Percentiles rank a stretch among this genome's conserved stretches.
phyloP scores from a whole-genome alignment of 176 grass and related monocot species.

The Eragrostis curvula region DNA sequence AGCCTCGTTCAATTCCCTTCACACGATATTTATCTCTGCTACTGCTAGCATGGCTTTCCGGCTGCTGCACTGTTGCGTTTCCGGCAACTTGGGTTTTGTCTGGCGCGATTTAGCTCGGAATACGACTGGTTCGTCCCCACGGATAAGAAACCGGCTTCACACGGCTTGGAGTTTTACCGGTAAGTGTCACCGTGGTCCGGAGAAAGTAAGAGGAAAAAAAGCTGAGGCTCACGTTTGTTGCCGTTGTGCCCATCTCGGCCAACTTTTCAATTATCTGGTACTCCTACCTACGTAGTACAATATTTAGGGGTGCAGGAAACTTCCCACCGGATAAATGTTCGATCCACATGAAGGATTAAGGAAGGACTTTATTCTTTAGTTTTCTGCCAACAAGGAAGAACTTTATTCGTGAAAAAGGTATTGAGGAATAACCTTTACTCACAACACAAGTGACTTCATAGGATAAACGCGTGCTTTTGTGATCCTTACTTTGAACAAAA shows the following conservation, averaged over 20 bases:
- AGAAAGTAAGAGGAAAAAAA: background rate
- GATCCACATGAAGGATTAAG: background rate
- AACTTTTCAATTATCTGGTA: background rate
- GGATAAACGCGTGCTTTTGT: background rate
- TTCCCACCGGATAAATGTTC: background rate
- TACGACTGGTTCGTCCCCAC: background rate
- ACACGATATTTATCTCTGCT: background rate
- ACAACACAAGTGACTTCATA: background rate
- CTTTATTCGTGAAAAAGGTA: background rate
- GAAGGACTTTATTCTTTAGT: background rate
- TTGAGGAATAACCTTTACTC: background rate
- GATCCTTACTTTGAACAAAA: background rate
- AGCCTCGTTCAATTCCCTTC: background rate
- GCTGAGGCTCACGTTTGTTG: background rate
- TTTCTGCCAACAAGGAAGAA: background rate
- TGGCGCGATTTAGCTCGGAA: background rate
- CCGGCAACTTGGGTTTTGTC: conserved; percentile 11
- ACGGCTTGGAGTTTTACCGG: background rate
- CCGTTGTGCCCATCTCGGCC: background rate
- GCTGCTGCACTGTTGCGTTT: conserved; percentile 13
- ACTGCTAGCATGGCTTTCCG: background rate
- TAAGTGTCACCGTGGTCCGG: background rate
- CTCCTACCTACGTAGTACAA: too few relatives aligned
- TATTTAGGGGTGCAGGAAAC: background rate
- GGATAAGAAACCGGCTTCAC: background rate